Conservation (phyloP, 2,329 filamentous ascomycete species). For the Lachnellula occidentalis region DNA sequence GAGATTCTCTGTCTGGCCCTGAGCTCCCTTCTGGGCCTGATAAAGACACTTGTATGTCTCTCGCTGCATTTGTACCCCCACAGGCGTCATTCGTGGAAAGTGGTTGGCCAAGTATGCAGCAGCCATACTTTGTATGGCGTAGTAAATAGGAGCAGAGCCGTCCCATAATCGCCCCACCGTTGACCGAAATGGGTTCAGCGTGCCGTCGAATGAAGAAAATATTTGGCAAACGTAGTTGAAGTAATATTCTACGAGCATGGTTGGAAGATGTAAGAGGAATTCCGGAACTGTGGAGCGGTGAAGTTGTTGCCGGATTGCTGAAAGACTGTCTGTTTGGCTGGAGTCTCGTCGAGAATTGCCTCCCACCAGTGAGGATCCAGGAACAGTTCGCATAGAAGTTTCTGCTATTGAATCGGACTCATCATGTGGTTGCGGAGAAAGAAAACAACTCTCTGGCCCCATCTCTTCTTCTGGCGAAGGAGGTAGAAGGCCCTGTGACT, state of each 20-base stretch:
- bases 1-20: constrained; percentile 41
- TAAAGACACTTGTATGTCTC: constrained; percentile 27
- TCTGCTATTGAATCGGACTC: neutral
- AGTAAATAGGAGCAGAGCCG: constrained; percentile 52
- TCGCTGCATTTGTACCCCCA: constrained; percentile 45
- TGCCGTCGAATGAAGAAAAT: constrained; percentile 60
- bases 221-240: constrained; percentile 57
- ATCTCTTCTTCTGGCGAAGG: neutral
- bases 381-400: neutral
- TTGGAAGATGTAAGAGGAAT: constrained; percentile 34
- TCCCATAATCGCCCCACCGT: constrained; percentile 53
- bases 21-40: constrained; percentile 47
- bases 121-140: constrained; percentile 59
- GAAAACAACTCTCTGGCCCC: too few relatives aligned
- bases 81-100: constrained; percentile 46
- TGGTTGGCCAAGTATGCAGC: constrained; percentile 55
- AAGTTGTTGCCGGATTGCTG: constrained; percentile 26
- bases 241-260: constrained; percentile 56
- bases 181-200: constrained; percentile 55
- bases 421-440: neutral
- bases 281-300: constrained; percentile 24
- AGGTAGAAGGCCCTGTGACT: neutral
- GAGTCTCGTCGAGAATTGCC: constrained; percentile 4
- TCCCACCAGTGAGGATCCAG: neutral
- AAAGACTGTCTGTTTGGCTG: constrained; percentile 21